A percentile compares a stretch with the other conserved stretches of the same genome.
Evolutionary conservation across 352 stramenopile genomes (phyloP).

Genomic region (Saprolegnia parasitica): DNA sequence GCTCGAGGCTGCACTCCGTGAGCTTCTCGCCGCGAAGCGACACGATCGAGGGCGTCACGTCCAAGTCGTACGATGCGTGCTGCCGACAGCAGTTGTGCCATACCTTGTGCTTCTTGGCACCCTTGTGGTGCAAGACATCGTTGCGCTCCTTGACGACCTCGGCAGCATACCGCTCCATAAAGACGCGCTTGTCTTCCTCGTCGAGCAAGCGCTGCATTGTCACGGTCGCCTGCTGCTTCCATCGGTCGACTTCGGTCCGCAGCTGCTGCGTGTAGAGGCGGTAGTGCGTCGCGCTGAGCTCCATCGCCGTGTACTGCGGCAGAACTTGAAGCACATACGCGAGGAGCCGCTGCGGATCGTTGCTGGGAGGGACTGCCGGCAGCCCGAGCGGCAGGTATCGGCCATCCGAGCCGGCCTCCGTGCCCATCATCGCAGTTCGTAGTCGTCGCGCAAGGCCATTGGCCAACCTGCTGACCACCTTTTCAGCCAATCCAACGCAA

Average conservation of each 20-base stretch:
- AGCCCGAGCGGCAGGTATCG: conserved; percentile 39
- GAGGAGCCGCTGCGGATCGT: conserved; percentile 65
- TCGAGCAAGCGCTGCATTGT: conserved; percentile 43
- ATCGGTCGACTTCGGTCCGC: conserved; percentile 71
- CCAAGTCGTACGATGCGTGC: conserved; percentile 53
- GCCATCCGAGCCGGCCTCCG: neutral
- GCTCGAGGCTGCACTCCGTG: conserved; percentile 4
- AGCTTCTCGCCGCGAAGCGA: conserved; percentile 72
- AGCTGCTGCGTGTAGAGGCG: conserved; percentile 62
- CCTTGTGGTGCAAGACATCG: conserved; percentile 60
- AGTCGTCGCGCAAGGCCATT: no score
- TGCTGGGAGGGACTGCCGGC: conserved; percentile 58
- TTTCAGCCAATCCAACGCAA: no score
- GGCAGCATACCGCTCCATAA: conserved; percentile 71
- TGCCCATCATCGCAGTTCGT: no score
- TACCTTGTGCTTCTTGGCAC: conserved; percentile 38
- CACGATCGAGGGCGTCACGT: conserved; percentile 66
- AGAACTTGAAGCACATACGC: conserved; percentile 70
- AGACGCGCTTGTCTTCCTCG: conserved; percentile 74
- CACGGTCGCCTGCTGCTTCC: conserved; percentile 54
- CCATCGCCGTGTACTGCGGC: conserved; percentile 76
- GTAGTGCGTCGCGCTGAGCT: conserved; percentile 72
- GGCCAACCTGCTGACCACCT: no score
- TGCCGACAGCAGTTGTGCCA: conserved; percentile 84
- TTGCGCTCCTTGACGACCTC: conserved; percentile 85